phyloP scores from a whole-genome alignment of 345 rosid species.

The Garcia nutans region DNA sequence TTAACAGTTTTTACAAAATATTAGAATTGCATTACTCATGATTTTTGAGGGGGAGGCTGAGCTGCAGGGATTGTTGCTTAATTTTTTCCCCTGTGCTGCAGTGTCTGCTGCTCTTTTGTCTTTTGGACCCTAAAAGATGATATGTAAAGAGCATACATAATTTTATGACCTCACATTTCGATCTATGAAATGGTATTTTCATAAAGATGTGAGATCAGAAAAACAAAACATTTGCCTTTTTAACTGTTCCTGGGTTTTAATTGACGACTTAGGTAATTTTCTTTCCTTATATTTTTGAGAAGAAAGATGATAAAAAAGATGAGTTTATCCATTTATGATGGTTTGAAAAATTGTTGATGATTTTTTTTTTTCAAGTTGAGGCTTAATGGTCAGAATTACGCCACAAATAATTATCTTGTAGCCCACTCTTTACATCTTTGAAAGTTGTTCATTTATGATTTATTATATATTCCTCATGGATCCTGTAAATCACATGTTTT shows the following conservation, averaged over 20 bases:
- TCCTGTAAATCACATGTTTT: slow-evolving; percentile 10
- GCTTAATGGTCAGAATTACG: neutral
- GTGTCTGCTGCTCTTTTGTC: neutral
- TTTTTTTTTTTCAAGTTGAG: neutral
- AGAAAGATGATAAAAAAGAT: neutral
- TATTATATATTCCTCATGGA: neutral
- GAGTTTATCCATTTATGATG: neutral
- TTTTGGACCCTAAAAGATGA: neutral
- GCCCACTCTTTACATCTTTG: neutral
- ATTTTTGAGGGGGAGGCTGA: neutral
- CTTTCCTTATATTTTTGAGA: neutral
- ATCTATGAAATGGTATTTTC: neutral
- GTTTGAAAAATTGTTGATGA: neutral
- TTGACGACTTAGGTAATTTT: neutral
- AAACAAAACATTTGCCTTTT: neutral
- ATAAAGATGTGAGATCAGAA: no score
- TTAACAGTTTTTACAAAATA: neutral
- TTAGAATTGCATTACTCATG: neutral
- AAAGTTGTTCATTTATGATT: neutral
- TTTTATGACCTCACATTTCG: neutral
- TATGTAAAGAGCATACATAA: neutral
- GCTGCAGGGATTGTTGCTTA: no score
- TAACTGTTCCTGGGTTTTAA: neutral
- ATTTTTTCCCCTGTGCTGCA: no score
- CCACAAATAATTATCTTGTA: neutral